phyloP scores from a whole-genome alignment of 116 monocot species.

The Posidonia oceanica region DNA sequence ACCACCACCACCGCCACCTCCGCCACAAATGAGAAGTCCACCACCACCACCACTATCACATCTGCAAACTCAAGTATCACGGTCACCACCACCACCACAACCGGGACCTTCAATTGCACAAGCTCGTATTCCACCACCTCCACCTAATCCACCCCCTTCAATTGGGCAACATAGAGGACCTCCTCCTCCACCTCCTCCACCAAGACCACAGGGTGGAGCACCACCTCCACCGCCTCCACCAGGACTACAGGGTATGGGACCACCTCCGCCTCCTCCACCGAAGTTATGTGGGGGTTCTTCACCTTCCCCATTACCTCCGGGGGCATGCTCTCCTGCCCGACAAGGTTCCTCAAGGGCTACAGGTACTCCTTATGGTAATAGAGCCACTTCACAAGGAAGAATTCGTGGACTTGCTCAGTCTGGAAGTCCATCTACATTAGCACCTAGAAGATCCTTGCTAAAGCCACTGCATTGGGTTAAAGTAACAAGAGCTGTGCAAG shows the following conservation, averaged over 20 bases:
- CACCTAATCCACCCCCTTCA: conserved; percentile 7
- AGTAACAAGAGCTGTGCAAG: conserved; percentile 84
- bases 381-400: conserved; percentile 25
- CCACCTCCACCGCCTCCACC: conserved; percentile 24
- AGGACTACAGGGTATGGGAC: neutral
- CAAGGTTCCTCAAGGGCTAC: conserved; percentile 28
- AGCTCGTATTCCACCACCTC: conserved; percentile 9
- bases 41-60: conserved; percentile 2
- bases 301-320: conserved; percentile 39
- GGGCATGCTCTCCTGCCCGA: conserved; percentile 18
- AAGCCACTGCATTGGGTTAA: conserved; percentile 95
- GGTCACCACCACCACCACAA: conserved; percentile 4
- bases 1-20: conserved; percentile 12
- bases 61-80: conserved; percentile 3
- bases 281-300: conserved; percentile 20
- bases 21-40: conserved; percentile 2
- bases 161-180: conserved; percentile 4
- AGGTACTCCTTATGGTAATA: conserved; percentile 32
- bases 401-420: conserved; percentile 38
- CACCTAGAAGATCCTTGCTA: conserved; percentile 47
- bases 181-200: conserved; percentile 12
- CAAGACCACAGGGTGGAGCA: conserved; percentile 2
- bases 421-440: conserved; percentile 16
- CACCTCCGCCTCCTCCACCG: conserved; percentile 22
- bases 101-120: conserved; percentile 1